These are phyloP conservation scores for Magnusiomyces starmeri DNA, from an alignment of 1,139 yeast genomes.

Conservation along the genomic window DNA sequence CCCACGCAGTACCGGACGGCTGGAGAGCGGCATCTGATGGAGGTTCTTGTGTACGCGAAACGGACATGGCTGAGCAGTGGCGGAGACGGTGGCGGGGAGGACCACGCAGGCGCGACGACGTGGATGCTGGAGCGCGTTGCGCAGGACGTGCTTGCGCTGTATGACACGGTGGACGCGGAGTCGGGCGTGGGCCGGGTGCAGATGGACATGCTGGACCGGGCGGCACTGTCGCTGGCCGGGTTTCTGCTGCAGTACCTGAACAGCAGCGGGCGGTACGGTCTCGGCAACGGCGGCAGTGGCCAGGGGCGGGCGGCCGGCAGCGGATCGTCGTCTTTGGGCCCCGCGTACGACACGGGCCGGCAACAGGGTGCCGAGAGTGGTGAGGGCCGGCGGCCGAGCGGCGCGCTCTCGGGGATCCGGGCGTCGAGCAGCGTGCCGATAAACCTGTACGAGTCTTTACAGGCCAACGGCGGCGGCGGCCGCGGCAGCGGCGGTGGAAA, in stretches of 20 bases:
- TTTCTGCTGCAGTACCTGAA: constrained; percentile 21
- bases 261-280: neutral
- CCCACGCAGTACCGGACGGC: constrained; percentile 3
- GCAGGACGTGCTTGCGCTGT: constrained; percentile 4
- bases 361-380: neutral
- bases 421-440: neutral
- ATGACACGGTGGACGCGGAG: neutral
- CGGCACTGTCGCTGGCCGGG: constrained; percentile 27
- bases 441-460: too few relatives aligned
- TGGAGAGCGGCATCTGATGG: constrained; percentile 25
- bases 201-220: constrained; percentile 26
- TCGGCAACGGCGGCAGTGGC: too few relatives aligned
- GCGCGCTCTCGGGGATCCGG: neutral
- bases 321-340: neutral
- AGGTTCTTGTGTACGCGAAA: constrained; percentile 13
- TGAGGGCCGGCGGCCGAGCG: neutral
- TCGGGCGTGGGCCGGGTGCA: constrained; percentile 6
- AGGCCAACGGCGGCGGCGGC: too few relatives aligned
- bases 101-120: neutral
- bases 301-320: neutral
- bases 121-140: constrained; percentile 21
- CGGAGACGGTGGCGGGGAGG: neutral
- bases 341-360: neutral
- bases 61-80: too few relatives aligned
- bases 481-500: neutral